These are phyloP conservation scores for Exophiala bonariae DNA, from an alignment of 2,329 filamentous ascomycete species.

Conservation along the genomic window DNA sequence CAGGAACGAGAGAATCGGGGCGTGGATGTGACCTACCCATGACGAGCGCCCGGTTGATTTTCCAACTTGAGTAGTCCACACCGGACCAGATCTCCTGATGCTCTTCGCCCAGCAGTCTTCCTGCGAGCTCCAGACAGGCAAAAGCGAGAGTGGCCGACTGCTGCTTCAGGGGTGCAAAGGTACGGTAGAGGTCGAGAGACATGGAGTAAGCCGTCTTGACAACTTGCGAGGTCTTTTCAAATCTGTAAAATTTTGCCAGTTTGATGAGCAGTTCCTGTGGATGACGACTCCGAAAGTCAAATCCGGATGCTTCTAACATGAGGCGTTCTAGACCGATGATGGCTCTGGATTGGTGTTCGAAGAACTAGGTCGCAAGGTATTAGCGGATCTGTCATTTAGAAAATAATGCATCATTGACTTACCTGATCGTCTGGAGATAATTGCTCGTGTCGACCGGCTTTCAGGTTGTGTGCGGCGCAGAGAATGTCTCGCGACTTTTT, in stretches of 20 bases:
- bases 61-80: conserved; percentile 51
- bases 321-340: conserved; percentile 89
- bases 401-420: conserved; percentile 30
- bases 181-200: conserved; percentile 87
- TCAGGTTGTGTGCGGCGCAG: conserved; percentile 85
- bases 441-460: conserved; percentile 63
- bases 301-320: conserved; percentile 88
- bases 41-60: conserved; percentile 46
- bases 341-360: conserved; percentile 75
- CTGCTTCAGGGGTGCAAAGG: conserved; percentile 88
- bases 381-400: not conserved
- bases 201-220: conserved; percentile 75
- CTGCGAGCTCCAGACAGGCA: conserved; percentile 77
- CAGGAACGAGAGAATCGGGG: too few relatives aligned
- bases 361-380: conserved; percentile 56
- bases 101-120: conserved; percentile 60
- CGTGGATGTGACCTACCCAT: conserved; percentile 52
- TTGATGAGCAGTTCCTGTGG: conserved; percentile 85
- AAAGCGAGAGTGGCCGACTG: conserved; percentile 82
- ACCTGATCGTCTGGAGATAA: conserved; percentile 80
- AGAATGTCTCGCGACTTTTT: conserved; percentile 96
- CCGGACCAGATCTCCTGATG: conserved; percentile 50
- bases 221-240: conserved; percentile 55
- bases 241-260: conserved; percentile 62
- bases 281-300: conserved; percentile 88